Conservation (phyloP, 2,329 filamentous ascomycete species). For the Macrophomina phaseolina region DNA sequence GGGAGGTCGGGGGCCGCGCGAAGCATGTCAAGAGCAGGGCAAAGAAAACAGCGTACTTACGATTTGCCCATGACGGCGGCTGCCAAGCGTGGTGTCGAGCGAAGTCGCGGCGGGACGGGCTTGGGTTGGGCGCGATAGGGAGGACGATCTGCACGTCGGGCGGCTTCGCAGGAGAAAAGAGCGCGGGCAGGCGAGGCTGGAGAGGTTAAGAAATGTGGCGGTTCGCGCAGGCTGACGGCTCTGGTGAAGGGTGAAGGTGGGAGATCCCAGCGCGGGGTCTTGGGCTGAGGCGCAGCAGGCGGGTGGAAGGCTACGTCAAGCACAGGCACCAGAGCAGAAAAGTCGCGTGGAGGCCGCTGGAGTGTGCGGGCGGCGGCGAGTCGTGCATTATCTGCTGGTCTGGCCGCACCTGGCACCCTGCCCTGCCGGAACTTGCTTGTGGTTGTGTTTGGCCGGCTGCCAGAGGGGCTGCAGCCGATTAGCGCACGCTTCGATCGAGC, state of each 20-base stretch:
- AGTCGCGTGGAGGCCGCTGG: slow-evolving; percentile 22
- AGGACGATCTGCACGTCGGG: slow-evolving; percentile 5
- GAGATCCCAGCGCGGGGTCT: slow-evolving; percentile 28
- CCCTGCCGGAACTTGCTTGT: slow-evolving; percentile 17
- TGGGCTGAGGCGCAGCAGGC: slow-evolving; percentile 32
- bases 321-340: slow-evolving; percentile 19
- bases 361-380: slow-evolving; percentile 9
- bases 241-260: slow-evolving; percentile 21
- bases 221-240: slow-evolving; percentile 13
- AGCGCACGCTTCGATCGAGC: background rate
- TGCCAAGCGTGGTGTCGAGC: slow-evolving; percentile 20
- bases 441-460: background rate
- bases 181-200: background rate
- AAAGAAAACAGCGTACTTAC: slow-evolving; percentile 37
- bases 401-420: slow-evolving; percentile 16
- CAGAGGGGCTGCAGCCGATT: slow-evolving; percentile 20
- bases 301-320: slow-evolving; percentile 25
- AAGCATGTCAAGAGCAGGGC: background rate
- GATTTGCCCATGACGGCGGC: slow-evolving; percentile 46
- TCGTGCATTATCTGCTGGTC: slow-evolving; percentile 16
- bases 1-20: background rate
- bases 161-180: slow-evolving; percentile 9
- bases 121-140: slow-evolving; percentile 22
- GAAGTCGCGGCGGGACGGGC: slow-evolving; percentile 15
- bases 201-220: slow-evolving; percentile 13